Conservation (phyloP, 2,329 filamentous ascomycete genomes). For the Xylaria sp. region DNA sequence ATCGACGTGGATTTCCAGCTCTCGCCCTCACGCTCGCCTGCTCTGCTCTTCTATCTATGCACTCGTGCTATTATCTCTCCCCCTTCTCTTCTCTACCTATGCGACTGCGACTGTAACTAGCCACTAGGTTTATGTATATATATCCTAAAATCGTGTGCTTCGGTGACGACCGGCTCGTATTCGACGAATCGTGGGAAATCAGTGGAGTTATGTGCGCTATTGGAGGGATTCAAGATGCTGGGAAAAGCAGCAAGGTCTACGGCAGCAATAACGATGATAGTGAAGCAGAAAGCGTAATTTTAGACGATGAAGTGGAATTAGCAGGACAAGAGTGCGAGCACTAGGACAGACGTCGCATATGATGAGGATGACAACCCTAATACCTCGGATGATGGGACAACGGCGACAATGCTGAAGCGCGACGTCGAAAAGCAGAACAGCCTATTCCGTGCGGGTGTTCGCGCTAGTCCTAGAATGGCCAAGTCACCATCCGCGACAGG, state of each 20-base stretch:
- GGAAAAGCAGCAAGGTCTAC: slow-evolving; percentile 32
- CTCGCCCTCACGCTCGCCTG: slow-evolving; percentile 20
- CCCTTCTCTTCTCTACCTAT: slow-evolving; percentile 21
- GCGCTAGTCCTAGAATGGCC: slow-evolving; percentile 39
- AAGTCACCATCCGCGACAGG: slow-evolving; percentile 38
- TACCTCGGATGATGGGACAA: slow-evolving; percentile 33
- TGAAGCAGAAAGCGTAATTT: slow-evolving; percentile 5
- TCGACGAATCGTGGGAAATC: slow-evolving; percentile 21
- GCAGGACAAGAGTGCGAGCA: slow-evolving; percentile 26
- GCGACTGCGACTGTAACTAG: slow-evolving; percentile 20
- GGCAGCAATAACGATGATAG: slow-evolving; percentile 16
- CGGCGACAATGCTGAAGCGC: slow-evolving; percentile 43
- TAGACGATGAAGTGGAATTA: slow-evolving; percentile 30
- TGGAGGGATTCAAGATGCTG: slow-evolving; percentile 28
- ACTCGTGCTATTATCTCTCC: slow-evolving; percentile 27
- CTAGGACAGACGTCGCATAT: slow-evolving; percentile 38
- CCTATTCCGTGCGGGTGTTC: slow-evolving; percentile 30
- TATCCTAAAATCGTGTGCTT: slow-evolving; percentile 36
- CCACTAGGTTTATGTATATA: slow-evolving; percentile 33
- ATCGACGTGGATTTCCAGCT: slow-evolving; percentile 36
- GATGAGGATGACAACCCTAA: slow-evolving; percentile 31
- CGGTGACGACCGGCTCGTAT: slow-evolving; percentile 26
- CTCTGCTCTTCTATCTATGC: slow-evolving; percentile 32
- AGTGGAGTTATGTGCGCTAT: slow-evolving; percentile 23
- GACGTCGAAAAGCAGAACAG: slow-evolving; percentile 46